A percentile compares a stretch with the other conserved stretches of the same genome.
Evolutionary conservation across 169 alveolate genomes (phyloP).

Genomic region (Amoebophrya sp.): DNA sequence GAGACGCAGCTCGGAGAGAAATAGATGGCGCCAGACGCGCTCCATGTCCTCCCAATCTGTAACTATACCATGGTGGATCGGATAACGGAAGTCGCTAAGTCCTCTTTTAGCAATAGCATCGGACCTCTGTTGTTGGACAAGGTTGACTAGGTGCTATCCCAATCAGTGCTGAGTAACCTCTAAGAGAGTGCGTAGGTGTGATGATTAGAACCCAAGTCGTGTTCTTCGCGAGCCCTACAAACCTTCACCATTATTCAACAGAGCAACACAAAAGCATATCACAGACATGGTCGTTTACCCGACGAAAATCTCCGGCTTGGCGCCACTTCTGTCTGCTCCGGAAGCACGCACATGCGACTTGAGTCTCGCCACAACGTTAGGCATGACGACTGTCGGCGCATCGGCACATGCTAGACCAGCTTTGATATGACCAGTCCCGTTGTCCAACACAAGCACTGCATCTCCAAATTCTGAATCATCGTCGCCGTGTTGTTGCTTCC

Average conservation of each 20-base stretch:
- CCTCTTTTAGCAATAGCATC: slow-evolving; percentile 46
- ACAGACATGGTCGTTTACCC: too few species aligned
- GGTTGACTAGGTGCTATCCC: too few species aligned
- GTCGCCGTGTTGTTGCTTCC: too few species aligned
- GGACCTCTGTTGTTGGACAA: neutral
- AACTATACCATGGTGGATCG: slow-evolving; percentile 61
- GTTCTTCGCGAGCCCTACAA: too few species aligned
- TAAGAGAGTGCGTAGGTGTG: too few species aligned
- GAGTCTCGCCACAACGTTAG: neutral
- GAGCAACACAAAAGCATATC: too few species aligned
- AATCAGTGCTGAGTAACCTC: too few species aligned
- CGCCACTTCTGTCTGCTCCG: too few species aligned
- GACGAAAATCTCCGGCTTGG: too few species aligned
- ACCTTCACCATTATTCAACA: too few species aligned
- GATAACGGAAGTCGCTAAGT: slow-evolving; percentile 55
- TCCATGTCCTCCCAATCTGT: slow-evolving; percentile 68
- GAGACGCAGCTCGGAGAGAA: slow-evolving; percentile 37
- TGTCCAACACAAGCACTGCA: neutral
- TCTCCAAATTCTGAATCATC: too few species aligned
- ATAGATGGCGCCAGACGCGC: slow-evolving; percentile 60
- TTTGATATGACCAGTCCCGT: neutral
- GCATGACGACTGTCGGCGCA: neutral
- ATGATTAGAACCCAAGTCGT: too few species aligned
- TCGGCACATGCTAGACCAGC: neutral
- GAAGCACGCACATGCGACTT: neutral